Evolutionary conservation across 805 yeast species (phyloP).

Genomic region (Spathaspora passalidarum): DNA sequence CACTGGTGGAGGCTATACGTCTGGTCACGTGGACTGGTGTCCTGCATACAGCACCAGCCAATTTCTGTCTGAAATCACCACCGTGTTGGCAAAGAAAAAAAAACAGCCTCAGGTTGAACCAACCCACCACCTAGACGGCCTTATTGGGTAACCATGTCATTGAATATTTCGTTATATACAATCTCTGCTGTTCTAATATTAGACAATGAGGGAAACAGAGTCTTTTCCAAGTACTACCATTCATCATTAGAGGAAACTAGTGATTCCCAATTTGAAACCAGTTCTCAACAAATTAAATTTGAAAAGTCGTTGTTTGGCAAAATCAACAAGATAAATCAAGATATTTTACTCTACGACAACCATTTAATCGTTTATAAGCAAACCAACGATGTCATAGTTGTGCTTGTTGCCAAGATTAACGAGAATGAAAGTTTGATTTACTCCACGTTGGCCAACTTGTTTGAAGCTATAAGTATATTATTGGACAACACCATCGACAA

Average conservation of each 20-base stretch:
- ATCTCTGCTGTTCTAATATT: slow-evolving; percentile 77
- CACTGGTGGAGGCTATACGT: too few species aligned
- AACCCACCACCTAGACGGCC: too few species aligned
- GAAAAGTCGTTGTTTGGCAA: slow-evolving; percentile 71
- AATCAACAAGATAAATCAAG: slow-evolving; percentile 78
- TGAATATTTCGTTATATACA: slow-evolving; percentile 69
- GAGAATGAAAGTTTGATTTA: slow-evolving; percentile 85
- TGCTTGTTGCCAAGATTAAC: slow-evolving; percentile 67
- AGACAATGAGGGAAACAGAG: slow-evolving; percentile 75
- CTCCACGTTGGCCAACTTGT: slow-evolving; percentile 71
- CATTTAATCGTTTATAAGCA: slow-evolving; percentile 86
- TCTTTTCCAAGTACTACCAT: slow-evolving; percentile 81
- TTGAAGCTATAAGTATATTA: slow-evolving; percentile 77
- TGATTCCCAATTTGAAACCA: slow-evolving; percentile 23
- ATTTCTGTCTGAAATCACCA: too few species aligned
- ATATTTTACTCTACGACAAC: slow-evolving; percentile 74
- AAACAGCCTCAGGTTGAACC: neutral
- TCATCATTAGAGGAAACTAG: slow-evolving; percentile 39
- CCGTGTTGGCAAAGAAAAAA: neutral
- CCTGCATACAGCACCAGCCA: too few species aligned
- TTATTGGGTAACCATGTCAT: slow-evolving; percentile 36
- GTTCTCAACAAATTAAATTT: slow-evolving; percentile 69
- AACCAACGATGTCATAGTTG: slow-evolving; percentile 68
- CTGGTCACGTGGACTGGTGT: too few species aligned
- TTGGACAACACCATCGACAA: slow-evolving; percentile 72